Conservation (phyloP, 495 filamentous ascomycete species). For the Penicillium coprophilum region DNA sequence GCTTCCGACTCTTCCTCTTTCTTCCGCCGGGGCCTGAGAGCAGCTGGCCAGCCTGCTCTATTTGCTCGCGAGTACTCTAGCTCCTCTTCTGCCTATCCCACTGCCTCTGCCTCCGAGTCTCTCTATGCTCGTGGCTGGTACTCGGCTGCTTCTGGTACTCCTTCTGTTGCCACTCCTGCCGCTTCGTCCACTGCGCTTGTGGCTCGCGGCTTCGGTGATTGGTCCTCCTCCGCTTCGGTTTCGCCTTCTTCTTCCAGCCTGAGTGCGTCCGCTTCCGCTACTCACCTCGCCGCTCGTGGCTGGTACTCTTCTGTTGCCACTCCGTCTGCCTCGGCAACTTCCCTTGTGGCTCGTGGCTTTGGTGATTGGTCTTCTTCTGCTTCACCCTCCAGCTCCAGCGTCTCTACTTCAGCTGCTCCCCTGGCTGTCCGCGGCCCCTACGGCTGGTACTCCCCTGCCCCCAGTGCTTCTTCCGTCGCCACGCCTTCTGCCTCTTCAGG, state of each 20-base stretch:
- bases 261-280: not conserved
- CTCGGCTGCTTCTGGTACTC: slow-evolving; percentile 5
- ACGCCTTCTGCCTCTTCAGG: slow-evolving; percentile 2
- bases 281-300: slow-evolving; percentile 7
- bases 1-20: slow-evolving; percentile 17
- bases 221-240: slow-evolving; percentile 5
- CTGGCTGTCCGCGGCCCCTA: slow-evolving; percentile 8
- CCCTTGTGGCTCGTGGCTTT: slow-evolving; percentile 14
- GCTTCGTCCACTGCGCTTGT: slow-evolving; percentile 13
- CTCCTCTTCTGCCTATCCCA: not conserved
- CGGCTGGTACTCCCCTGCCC: slow-evolving; percentile 9
- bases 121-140: slow-evolving; percentile 15
- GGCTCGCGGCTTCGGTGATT: slow-evolving; percentile 10
- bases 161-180: not conserved
- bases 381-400: slow-evolving; percentile 6
- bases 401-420: slow-evolving; percentile 11
- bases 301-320: slow-evolving; percentile 12
- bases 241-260: slow-evolving; percentile 6
- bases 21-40: slow-evolving; percentile 25
- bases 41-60: slow-evolving; percentile 21
- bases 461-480: slow-evolving; percentile 5
- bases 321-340: slow-evolving; percentile 3
- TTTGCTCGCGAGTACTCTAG: slow-evolving; percentile 21
- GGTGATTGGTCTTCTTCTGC: slow-evolving; percentile 1
- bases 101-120: slow-evolving; percentile 7